Evolutionary conservation across 768 basidiomycete species (phyloP).

Genomic region (Sporobolomyces phaffii): DNA sequence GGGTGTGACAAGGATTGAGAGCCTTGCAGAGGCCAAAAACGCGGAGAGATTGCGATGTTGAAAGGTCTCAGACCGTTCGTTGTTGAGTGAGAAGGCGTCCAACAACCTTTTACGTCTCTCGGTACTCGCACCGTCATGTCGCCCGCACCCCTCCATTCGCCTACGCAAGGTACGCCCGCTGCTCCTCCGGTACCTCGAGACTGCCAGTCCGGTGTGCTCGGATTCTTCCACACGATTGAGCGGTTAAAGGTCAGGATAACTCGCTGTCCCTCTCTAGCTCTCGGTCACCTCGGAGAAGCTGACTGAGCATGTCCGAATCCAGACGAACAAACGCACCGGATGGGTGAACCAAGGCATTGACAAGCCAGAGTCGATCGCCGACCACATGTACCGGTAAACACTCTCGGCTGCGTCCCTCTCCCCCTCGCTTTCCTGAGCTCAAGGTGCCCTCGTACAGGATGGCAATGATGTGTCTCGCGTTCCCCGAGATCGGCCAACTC

Average conservation of each 20-base stretch:
- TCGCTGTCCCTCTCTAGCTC: background rate
- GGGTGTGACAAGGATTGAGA: no score
- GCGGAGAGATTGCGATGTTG: no score
- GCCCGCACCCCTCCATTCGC: background rate
- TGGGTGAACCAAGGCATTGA: constrained; percentile 79
- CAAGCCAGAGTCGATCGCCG: constrained; percentile 57
- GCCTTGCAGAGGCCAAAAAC: no score
- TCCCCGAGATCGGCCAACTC: constrained; percentile 59
- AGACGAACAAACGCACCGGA: constrained; percentile 94
- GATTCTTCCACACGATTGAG: constrained; percentile 84
- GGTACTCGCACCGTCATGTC: background rate
- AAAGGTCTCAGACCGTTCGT: no score
- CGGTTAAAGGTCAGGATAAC: constrained; percentile 66
- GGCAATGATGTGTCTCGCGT: constrained; percentile 86
- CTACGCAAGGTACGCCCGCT: constrained; percentile 16
- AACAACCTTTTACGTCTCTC: no score
- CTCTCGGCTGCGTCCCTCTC: background rate
- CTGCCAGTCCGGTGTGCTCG: constrained; percentile 59
- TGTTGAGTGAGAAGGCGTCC: no score
- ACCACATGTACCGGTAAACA: constrained; percentile 73
- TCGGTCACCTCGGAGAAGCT: no score
- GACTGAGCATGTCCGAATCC: no score
- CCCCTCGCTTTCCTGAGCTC: background rate
- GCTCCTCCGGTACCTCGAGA: constrained; percentile 18
- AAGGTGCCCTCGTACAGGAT: constrained; percentile 53